Base-by-base conservation (phyloP, 345 rosid species). In the Melaleuca alternifolia region DNA sequence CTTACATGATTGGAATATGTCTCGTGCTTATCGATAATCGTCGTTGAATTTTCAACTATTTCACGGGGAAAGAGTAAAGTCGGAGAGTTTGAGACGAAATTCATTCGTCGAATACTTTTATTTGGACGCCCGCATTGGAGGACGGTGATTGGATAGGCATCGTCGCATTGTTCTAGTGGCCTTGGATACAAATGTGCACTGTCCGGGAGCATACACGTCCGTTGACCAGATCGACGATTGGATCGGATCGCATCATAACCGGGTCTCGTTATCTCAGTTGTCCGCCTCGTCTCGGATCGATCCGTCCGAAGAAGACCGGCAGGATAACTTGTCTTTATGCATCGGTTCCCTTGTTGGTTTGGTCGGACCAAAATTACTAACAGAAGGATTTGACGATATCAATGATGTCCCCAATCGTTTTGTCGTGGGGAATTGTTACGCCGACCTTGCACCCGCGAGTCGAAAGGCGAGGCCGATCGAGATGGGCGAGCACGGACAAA, bases 31-130 rank as follows among this genome's bases (percentile, higher is more conserved):
- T 33, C 79, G 37, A 18, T 24, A 33, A 71, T 18, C 48, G 37
- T 16, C 79, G 79, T 37, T 3, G 71, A 84, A 46, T 44, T 83
- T 56, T 59, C 59, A 1, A 37, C 5, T 0, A 4, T 12, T 13
- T 5, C 50, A 24, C 4, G 9, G 7, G 5, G 13, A 59, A 5
- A 50, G 10, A 21, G 37, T 28, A 44, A 54, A 37, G 85, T 23
- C 2, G 85, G 50, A 56, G 71, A 84, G 85, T 44, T 46, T 23
- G 71, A 33, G 85, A 56, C 41, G 85, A 56, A 52, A 52, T 46
- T 57, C 50, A 23, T 4, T 16, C 23, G 2, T 6, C 16, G 33
- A 52, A 12, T 13, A 41, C 4, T 41, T 4, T 30, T 62, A 30
- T 62, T 62, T 4, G 15, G 3, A 15, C 1, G 16, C 23, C 23